phyloP scores from a whole-genome alignment of 2,329 filamentous ascomycete genomes.

The Aspergillus clavatus region DNA sequence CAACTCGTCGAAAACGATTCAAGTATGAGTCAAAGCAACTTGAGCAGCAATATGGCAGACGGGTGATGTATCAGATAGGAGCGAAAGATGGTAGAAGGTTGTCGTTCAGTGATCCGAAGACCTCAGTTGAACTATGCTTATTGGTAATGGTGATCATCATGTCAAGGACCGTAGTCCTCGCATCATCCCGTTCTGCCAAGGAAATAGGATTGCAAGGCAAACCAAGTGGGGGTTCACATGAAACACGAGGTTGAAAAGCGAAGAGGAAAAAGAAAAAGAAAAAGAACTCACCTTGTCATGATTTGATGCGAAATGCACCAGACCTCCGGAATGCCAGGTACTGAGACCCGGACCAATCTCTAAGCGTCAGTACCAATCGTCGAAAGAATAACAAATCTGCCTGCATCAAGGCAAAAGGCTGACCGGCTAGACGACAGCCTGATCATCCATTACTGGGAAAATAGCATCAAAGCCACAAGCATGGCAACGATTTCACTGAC shows the following conservation, averaged over 20 bases:
- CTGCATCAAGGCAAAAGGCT: conserved; percentile 10
- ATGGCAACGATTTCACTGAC: too few species aligned
- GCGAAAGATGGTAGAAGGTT: conserved; percentile 37
- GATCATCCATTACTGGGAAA: background rate
- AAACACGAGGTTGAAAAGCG: background rate
- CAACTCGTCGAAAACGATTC: conserved; percentile 14
- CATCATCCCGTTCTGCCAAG: background rate
- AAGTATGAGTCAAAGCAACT: conserved; percentile 5
- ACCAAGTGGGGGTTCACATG: background rate
- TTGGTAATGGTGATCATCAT: conserved; percentile 37
- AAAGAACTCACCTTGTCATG: conserved; percentile 19
- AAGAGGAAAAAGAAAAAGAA: conserved; percentile 5
- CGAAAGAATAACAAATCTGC: conserved; percentile 1
- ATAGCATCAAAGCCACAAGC: conserved; percentile 4
- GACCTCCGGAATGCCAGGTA: conserved; percentile 4
- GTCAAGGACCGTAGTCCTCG: conserved; percentile 4
- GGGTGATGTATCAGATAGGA: conserved; percentile 28
- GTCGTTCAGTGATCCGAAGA: conserved; percentile 39
- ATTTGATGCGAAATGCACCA: too few species aligned
- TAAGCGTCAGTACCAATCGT: background rate
- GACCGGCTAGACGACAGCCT: background rate
- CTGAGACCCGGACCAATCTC: background rate
- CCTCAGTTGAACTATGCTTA: conserved; percentile 44
- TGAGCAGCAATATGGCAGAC: conserved; percentile 8
- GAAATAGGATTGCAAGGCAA: background rate